Conservation (phyloP, 495 filamentous ascomycete genomes). For the Hyaloscypha variabilis region DNA sequence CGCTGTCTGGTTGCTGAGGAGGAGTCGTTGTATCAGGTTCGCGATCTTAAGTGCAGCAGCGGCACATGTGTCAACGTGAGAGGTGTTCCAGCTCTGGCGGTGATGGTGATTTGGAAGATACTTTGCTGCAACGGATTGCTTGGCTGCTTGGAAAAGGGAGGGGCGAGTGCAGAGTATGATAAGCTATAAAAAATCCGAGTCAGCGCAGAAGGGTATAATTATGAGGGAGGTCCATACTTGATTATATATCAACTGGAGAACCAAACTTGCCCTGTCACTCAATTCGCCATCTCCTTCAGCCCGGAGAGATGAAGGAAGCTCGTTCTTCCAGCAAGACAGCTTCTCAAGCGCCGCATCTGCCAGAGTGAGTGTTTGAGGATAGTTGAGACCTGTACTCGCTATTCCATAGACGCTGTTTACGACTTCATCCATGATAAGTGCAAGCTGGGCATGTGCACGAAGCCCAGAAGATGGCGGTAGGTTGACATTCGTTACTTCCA, state of each 20-base stretch:
- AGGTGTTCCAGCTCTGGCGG: not conserved
- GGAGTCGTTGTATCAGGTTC: conserved; percentile 20
- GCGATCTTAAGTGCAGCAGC: not conserved
- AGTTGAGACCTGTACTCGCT: conserved; percentile 9
- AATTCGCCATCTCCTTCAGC: not conserved
- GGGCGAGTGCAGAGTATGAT: conserved; percentile 44
- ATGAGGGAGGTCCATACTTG: not conserved
- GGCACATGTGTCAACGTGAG: not conserved
- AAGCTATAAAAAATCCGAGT: conserved; percentile 31
- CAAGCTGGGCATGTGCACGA: conserved; percentile 40
- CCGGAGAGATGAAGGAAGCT: conserved; percentile 5
- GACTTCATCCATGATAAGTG: conserved; percentile 40
- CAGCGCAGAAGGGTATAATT: not conserved
- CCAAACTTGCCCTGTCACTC: not conserved
- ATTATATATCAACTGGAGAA: not conserved
- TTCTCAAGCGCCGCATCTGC: conserved; percentile 1
- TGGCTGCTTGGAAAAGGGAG: conserved; percentile 41
- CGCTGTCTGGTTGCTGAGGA: conserved; percentile 31
- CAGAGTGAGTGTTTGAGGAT: not conserved
- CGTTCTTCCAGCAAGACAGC: not conserved
- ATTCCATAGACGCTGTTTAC: conserved; percentile 39
- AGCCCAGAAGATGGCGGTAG: conserved; percentile 38
- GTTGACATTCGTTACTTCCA: no score
- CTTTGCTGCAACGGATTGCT: conserved; percentile 35
- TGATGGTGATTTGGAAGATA: not conserved